Evolutionary conservation across 352 stramenopile species (phyloP).

Genomic region (Globisporangium yorkense): DNA sequence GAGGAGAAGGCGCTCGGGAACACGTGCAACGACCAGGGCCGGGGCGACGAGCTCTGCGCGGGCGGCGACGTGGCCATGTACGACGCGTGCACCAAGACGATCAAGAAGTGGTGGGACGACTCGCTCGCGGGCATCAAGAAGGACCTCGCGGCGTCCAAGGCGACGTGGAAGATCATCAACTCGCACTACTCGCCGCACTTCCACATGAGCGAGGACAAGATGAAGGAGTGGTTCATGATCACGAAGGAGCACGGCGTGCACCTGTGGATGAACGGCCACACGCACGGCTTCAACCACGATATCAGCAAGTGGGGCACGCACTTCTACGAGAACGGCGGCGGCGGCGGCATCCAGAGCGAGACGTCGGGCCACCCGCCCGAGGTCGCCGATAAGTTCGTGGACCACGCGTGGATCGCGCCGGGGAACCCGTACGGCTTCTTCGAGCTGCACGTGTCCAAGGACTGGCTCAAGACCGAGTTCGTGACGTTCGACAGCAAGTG

Average conservation of each 20-base stretch:
- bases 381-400: slow-evolving; percentile 71
- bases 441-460: slow-evolving; percentile 77
- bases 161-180: slow-evolving; percentile 86
- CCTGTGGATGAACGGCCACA: slow-evolving; percentile 81
- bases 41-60: slow-evolving; percentile 66
- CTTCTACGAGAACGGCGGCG: slow-evolving; percentile 86
- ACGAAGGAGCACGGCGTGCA: slow-evolving; percentile 74
- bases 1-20: slow-evolving; percentile 53
- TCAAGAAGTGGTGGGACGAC: slow-evolving; percentile 76
- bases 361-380: slow-evolving; percentile 70
- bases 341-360: slow-evolving; percentile 80
- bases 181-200: slow-evolving; percentile 89
- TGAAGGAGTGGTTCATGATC: slow-evolving; percentile 85
- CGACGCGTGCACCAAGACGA: slow-evolving; percentile 61
- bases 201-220: slow-evolving; percentile 86
- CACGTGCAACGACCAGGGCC: slow-evolving; percentile 63
- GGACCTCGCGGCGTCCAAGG: slow-evolving; percentile 62
- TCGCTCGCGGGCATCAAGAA: slow-evolving; percentile 64
- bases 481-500: slow-evolving; percentile 78
- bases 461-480: slow-evolving; percentile 83
- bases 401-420: slow-evolving; percentile 72
- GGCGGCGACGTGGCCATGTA: slow-evolving; percentile 67
- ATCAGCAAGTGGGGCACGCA: slow-evolving; percentile 80
- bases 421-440: slow-evolving; percentile 85
- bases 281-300: slow-evolving; percentile 86